Base-by-base conservation (phyloP, 371 early-diverging fungal species). In the Mucor lusitanicus region DNA sequence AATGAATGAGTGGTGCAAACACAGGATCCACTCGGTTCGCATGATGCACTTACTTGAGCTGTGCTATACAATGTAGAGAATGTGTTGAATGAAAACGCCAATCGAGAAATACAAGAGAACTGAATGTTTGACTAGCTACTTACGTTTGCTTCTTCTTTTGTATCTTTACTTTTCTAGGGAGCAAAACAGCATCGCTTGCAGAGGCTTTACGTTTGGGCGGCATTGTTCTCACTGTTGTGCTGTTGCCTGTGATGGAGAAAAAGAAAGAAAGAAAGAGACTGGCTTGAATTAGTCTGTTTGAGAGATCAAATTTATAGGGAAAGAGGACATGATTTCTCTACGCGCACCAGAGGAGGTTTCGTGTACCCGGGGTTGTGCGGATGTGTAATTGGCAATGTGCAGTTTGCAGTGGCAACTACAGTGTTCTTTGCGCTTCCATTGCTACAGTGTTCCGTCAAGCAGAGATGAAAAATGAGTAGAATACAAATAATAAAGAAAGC, bases 191-290 rank as follows among this genome's bases (percentile, higher is more conserved):
- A 13, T 37, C 23, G 2, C 44, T 46, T 27, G 44, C 19, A 12
- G 53, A 0, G 30, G 56, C 11, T 3, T 75, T 75, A 2, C 73
- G 70, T 63, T 73, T 75, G 12, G 70, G 70, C 23, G 73, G 70
- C 73, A 75, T 73, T n/a, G 56, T 17, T 46, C 11, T 64, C 68
- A 73, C 70, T n/a, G 56, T 17, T 61, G 30, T 61, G 11, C 12
- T 23, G 50, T 50, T 50, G 50, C 11, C 3, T n/a, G 48, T 3
- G 8, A 23, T 15, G 33, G 27, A 46, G 30, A 30, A 30, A 30
- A 30, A 30, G 6, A 30, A 30, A 30, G 6, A 35, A 50, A 46
- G 48, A 35, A 37, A 65, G 58, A 46, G 50, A 11, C 50, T 23
- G 50, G 12, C 50, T 35, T 35, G 35, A n/a, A n/a, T n/a, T 6